Evolutionary conservation across 441 rosid genomes (phyloP).

Genomic region (Gossypium trilobum): DNA sequence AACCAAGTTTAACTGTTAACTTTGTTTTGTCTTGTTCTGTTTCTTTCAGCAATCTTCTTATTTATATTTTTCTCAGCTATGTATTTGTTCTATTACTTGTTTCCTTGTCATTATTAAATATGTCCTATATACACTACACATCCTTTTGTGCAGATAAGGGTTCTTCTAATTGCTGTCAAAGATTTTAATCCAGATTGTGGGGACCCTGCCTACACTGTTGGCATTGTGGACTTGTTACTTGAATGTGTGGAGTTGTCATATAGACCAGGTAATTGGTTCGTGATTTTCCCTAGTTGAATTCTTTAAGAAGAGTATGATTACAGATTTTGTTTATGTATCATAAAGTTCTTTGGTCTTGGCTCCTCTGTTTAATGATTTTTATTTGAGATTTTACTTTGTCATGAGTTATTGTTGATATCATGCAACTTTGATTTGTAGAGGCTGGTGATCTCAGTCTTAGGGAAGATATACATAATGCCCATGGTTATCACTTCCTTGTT

Average conservation of each 20-base stretch:
- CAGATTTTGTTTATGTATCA: conserved; percentile 3
- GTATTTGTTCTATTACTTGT: neutral
- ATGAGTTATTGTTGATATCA: conserved; percentile 26
- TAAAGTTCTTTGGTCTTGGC: conserved; percentile 13
- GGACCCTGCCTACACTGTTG: conserved; percentile 94
- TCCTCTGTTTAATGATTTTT: conserved; percentile 4
- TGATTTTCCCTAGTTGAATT: conserved; percentile 14
- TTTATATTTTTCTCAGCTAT: conserved; percentile 2
- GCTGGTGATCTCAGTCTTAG: conserved; percentile 88
- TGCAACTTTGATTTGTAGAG: conserved; percentile 57
- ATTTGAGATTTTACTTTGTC: conserved; percentile 5
- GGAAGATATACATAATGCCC: conserved; percentile 99
- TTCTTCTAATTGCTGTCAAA: conserved; percentile 90
- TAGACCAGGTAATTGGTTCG: conserved; percentile 69
- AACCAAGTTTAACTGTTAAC: conserved; percentile 1
- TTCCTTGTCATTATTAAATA: neutral
- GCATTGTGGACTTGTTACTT: conserved; percentile 96
- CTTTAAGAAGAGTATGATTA: neutral
- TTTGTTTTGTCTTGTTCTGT: conserved; percentile 6
- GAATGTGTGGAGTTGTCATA: conserved; percentile 95
- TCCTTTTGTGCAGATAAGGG: conserved; percentile 66
- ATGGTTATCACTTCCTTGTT: conserved; percentile 99
- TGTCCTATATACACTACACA: conserved; percentile 16
- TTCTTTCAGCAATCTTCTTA: conserved; percentile 5
- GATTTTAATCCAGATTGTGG: conserved; percentile 88